Evolutionary conservation across 768 basidiomycete species (phyloP), one percentile per base, ranked within the genome.

Genomic region (Agaricus subrufescens): DNA sequence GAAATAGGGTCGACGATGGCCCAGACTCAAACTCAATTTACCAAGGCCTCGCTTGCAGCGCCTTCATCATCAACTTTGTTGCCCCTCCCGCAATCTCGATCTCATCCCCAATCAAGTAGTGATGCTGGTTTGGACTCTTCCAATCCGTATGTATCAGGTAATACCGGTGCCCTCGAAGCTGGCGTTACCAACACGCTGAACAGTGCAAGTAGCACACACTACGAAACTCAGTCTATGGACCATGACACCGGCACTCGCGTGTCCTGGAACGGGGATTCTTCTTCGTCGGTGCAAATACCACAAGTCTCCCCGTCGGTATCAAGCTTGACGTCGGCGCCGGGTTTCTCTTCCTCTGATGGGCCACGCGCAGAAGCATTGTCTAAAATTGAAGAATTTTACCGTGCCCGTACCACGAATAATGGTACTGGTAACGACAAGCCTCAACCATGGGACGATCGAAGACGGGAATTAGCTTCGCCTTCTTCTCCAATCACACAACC

Each of bases 341-440:
- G 34, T 3, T 37, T n/a, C 12, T 25, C 50, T 27, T 23, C 23
- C 25, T 54, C 34, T 45, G 57, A 50, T 31, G 52, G 23, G 38
- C 58, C 60, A 26, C 58, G 71, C 7, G 77, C 76, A 60, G 80
- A 84, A 45, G 71, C 81, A 43, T 65, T 85, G 8, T 73, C 76
- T 26, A 73, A 78, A 60, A 79, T 85, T 58, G 78, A 77, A 63
- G 82, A 84, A 61, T 67, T 84, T 46, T 74, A 79, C 63, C 69
- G 27, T 29, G 43, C 31, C 3, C 43, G 42, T 39, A 42, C 5
- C 27, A 26, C 42, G 4, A 8, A n/a, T 26, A 12, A 40, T 38
- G 55, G 51, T 31, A 30, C 46, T 39, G 51, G 40, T 42, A 4
- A 34, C 27, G 46, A 46, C 38, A n/a, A 38, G 56, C 27, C 45